Base-by-base conservation (phyloP, 768 basidiomycete species). In the Phanerodontia chrysosporium region DNA sequence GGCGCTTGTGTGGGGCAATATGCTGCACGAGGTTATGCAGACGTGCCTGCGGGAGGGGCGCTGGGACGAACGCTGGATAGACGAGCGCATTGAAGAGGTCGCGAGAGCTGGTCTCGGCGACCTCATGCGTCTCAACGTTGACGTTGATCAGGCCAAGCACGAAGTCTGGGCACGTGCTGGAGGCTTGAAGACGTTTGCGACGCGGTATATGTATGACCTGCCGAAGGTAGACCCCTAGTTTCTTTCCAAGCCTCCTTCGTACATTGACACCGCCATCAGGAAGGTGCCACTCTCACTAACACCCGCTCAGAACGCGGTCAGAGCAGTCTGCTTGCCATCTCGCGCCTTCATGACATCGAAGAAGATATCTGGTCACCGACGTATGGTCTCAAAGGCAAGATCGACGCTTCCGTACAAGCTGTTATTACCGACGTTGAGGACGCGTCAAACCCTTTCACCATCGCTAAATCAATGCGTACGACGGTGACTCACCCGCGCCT, bases 341-440 rank as follows among this genome's bases (percentile, higher is more conserved):
- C 83, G 5, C 76, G 86, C 28, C 73, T 97, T 4, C 82, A 92
- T 61, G 95, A 94, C 58, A 81, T 96, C 44, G 97, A 99, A 75
- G 97, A 99, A 69, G 95, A 98, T 64, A 96, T 99, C 63, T 97
- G 92, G 90, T 95, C 93, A 0, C 96, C 97, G 0, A 88, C 84
- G 1, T 96, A 92, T 66, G 97, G 97, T 1, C 77, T 99, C 35
- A 96, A 95, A 70, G 97, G 97, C 24, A 98, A 98, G 73, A 76
- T 98, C 22, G 97, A 99, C 65, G 96, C 90, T 1, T 93, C 89
- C 1, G 84, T 98, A 1, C 79, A 90, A 61, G 83, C 84, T 0
- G 70, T 84, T 30, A 79, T 94, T 45, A 71, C 79, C 7, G 76
- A 67, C 59, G 36, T 60, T 14, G 69, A 70, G 29, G 67, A 62